A percentile compares a stretch with the other conserved stretches of the same genome.
These are phyloP conservation scores for Hygrophoropsis aurantiaca DNA, from an alignment of 768 basidiomycete species.

Conservation along the genomic window DNA sequence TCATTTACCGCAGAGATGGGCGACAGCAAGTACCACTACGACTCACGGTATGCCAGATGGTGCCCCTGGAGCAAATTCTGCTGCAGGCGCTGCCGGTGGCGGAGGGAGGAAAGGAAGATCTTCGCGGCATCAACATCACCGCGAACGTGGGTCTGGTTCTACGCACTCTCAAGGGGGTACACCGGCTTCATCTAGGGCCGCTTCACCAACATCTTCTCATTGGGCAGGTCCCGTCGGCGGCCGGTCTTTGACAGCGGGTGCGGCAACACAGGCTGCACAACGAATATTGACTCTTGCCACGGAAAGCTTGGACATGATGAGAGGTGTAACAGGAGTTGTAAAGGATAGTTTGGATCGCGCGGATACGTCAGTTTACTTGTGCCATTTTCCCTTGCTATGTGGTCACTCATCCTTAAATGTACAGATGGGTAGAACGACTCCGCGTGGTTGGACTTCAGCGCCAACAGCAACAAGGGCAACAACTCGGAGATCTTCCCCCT, in stretches of 20 bases:
- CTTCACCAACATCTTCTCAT: slow-evolving; percentile 30
- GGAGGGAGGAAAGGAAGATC: slow-evolving; percentile 12
- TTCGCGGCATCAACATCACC: slow-evolving; percentile 20
- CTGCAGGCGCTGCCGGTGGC: slow-evolving; percentile 31
- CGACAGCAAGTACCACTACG: slow-evolving; percentile 37
- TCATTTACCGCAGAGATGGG: slow-evolving; percentile 81
- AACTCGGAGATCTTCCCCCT: slow-evolving; percentile 3
- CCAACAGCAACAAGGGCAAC: slow-evolving; percentile 28
- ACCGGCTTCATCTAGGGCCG: slow-evolving; percentile 33
- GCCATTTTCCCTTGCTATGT: slow-evolving; percentile 3
- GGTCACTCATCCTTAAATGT: slow-evolving; percentile 1
- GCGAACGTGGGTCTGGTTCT: slow-evolving; percentile 40
- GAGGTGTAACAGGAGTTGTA: slow-evolving; percentile 83
- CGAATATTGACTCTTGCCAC: slow-evolving; percentile 81
- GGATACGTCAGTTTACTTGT: slow-evolving; percentile 61
- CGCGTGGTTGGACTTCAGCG: slow-evolving; percentile 77
- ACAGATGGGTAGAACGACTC: slow-evolving; percentile 81
- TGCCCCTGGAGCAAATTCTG: slow-evolving; percentile 34
- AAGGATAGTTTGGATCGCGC: slow-evolving; percentile 86
- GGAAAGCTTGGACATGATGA: slow-evolving; percentile 92
- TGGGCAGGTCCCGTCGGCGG: slow-evolving; percentile 14
- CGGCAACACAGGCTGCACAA: slow-evolving; percentile 75
- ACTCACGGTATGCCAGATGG: slow-evolving; percentile 24
- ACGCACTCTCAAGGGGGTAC: slow-evolving; percentile 29
- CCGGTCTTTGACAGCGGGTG: slow-evolving; percentile 41